Percentiles rank a stretch among this genome's conserved stretches.
phyloP scores from a whole-genome alignment of 176 grass and related monocot genomes.

The Carex kokanica region DNA sequence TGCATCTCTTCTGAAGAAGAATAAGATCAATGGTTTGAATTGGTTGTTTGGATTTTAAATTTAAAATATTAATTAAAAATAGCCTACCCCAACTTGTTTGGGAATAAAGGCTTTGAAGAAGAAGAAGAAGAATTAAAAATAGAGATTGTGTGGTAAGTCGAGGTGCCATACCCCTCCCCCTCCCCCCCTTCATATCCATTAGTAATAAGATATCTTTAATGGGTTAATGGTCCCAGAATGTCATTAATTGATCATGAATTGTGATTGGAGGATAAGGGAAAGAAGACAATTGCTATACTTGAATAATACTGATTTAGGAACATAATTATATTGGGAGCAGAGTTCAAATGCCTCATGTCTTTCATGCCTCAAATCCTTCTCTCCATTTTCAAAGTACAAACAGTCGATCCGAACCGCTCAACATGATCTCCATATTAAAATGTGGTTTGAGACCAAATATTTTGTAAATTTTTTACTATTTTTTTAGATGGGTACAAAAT shows the following conservation, averaged over 20 bases:
- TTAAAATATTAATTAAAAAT: background rate
- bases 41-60: background rate
- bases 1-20: background rate
- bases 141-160: background rate
- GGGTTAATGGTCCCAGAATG: background rate
- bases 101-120: too few species aligned
- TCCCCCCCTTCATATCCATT: background rate
- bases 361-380: too few species aligned
- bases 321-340: background rate
- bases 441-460: too few species aligned
- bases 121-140: background rate
- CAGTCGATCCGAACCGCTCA: too few species aligned
- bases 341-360: too few species aligned
- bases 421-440: too few species aligned
- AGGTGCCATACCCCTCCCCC: background rate
- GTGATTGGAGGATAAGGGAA: background rate
- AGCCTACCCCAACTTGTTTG: background rate
- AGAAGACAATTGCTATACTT: background rate
- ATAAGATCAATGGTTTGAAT: background rate
- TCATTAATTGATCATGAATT: background rate
- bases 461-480: too few species aligned
- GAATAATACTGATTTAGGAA: slow-evolving; percentile 1
- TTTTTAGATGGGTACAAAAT: too few species aligned
- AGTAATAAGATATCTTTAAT: background rate
- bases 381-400: too few species aligned